Base-by-base conservation (phyloP, 371 early-diverging fungal species). In the Lichtheimia corymbifera region DNA sequence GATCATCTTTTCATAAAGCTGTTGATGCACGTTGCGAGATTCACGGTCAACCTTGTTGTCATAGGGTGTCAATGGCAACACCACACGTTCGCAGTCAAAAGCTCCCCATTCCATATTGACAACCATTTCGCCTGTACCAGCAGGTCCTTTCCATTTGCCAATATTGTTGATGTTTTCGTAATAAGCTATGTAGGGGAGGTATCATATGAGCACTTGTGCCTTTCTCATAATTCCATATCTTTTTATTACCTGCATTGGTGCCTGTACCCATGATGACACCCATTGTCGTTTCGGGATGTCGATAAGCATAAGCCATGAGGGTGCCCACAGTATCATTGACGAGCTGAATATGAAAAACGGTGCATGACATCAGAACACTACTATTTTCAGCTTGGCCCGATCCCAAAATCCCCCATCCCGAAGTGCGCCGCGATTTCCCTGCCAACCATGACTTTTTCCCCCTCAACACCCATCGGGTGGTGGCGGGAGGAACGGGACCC, bases 251-350 rank as follows among this genome's bases (percentile, higher is more conserved):
- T 18, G 93, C 95, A 66, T 97, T 98, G 62, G 94, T 88, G 42
- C 98, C 98, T 13, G 98, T 98, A 58, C 98, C 98, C 50, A 97
- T 77, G 63, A 96, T 96, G 30, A 95, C 91, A 61, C 96, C 96
- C 79, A 95, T 84, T 62, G 81, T 72, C 12, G 94, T 92, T 42
- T 88, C 83, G 15, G 94, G 91, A 58, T 88, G 67, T 55, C 73
- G 66, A 81, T 95, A 96, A 3, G 92, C 93, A 58, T 93, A 87
- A 45, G 95, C 89, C 67, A 95, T 82, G 45, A 96, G 76, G 2
- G 97, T 96, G 58, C 97, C 97, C 11, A 95, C 96, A 0, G 98
- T 96, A 80, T 98, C 98, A 77, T 98, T 97, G 59, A 98, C 89
- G 50, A 97, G 75, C 61, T 77, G 61, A 15, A 47, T 35, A 2